These are phyloP conservation scores for Verticillium zaregamsianum DNA, from an alignment of 2,329 filamentous ascomycete species.

Conservation along the genomic window DNA sequence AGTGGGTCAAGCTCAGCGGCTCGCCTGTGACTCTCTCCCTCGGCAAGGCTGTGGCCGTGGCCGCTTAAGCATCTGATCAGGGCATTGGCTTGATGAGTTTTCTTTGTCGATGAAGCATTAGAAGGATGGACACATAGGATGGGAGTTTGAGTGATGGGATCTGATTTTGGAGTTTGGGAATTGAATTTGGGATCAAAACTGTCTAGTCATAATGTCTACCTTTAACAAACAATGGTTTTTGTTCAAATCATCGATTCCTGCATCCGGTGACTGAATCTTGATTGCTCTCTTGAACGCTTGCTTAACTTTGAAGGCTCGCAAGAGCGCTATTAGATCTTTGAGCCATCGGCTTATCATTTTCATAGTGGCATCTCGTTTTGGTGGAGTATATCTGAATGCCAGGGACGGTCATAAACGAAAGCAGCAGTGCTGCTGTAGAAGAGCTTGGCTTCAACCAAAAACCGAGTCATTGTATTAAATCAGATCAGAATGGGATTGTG, in stretches of 20 bases:
- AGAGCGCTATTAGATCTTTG: too few relatives aligned
- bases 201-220: neutral
- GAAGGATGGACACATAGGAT: neutral
- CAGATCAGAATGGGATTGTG: too few relatives aligned
- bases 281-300: too few relatives aligned
- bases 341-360: too few relatives aligned
- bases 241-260: neutral
- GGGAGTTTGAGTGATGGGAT: neutral
- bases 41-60: neutral
- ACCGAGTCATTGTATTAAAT: too few relatives aligned
- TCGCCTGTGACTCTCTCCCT: constrained; percentile 36
- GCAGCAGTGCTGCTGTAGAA: too few relatives aligned
- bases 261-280: neutral
- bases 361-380: too few relatives aligned
- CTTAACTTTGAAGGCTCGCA: too few relatives aligned
- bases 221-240: neutral
- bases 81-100: neutral
- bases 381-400: too few relatives aligned
- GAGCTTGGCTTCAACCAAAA: too few relatives aligned
- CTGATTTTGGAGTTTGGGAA: neutral
- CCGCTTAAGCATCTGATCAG: neutral
- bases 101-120: neutral
- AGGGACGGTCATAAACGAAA: too few relatives aligned
- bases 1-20: constrained; percentile 43
- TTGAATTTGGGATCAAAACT: neutral